Conservation (phyloP, 140 eudicot genomes). For the Ambrosia hybrid region DNA sequence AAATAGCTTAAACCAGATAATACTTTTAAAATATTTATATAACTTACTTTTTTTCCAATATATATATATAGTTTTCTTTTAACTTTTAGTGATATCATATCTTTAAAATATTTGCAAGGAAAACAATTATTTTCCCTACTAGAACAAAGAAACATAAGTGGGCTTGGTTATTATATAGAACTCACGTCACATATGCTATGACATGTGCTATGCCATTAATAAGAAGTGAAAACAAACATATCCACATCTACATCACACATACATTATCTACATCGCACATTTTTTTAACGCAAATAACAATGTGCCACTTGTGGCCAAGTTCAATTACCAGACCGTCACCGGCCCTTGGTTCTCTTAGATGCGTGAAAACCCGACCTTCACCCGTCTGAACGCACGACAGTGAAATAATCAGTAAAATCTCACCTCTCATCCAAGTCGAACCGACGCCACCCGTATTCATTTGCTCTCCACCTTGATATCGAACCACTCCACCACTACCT, state of each 20-base stretch:
- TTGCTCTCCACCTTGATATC: no score
- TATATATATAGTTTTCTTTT: not conserved
- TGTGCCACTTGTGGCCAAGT: no score
- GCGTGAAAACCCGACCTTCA: no score
- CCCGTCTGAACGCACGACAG: no score
- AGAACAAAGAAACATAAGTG: constrained; percentile 8
- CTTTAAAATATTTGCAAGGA: not conserved
- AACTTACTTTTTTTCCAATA: no score
- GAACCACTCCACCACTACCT: no score
- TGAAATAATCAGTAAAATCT: no score
- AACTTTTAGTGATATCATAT: not conserved
- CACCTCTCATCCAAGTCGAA: no score
- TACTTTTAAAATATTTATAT: not conserved
- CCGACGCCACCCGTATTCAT: no score
- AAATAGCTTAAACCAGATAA: not conserved
- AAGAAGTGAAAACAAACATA: not conserved
- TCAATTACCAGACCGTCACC: no score
- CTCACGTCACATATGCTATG: constrained; percentile 18
- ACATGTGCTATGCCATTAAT: constrained; percentile 5
- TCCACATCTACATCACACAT: not conserved
- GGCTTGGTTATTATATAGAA: constrained; percentile 7
- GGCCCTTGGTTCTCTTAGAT: no score
- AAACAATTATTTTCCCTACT: not conserved
- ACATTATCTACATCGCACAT: not conserved
- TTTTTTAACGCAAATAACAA: no score